Conservation (phyloP, 805 yeast species). For the Hanseniaspora mollemarum region DNA sequence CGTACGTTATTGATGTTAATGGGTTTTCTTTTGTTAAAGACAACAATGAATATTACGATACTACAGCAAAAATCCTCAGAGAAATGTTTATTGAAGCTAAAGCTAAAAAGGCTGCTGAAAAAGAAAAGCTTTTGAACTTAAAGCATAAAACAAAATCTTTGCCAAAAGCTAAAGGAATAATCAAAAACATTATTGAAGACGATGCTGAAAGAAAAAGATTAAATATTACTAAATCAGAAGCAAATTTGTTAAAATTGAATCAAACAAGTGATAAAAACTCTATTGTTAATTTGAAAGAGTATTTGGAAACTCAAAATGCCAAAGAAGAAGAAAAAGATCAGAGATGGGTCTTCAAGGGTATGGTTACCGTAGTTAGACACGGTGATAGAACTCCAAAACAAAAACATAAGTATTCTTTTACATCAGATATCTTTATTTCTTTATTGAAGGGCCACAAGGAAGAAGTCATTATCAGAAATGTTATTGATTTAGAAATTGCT, state of each 20-base stretch:
- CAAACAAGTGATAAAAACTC: conserved; percentile 23
- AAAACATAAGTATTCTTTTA: conserved; percentile 89
- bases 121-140: conserved; percentile 29
- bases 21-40: conserved; percentile 97
- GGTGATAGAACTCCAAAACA: conserved; percentile 99
- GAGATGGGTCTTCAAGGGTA: conserved; percentile 93
- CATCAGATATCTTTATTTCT: conserved; percentile 73
- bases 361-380: conserved; percentile 84
- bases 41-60: conserved; percentile 72
- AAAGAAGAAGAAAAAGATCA: conserved; percentile 40
- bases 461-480: conserved; percentile 89
- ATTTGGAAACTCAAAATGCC: conserved; percentile 16
- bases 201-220: conserved; percentile 12
- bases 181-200: conserved; percentile 8
- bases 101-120: conserved; percentile 35
- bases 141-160: conserved; percentile 12
- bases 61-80: conserved; percentile 65
- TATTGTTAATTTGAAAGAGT: background rate
- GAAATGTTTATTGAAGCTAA: conserved; percentile 59
- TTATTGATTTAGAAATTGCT: conserved; percentile 73
- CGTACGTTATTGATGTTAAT: conserved; percentile 92
- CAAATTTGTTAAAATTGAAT: conserved; percentile 7
- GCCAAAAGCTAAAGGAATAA: conserved; percentile 4
- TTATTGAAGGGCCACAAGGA: conserved; percentile 87
- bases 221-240: conserved; percentile 16